Percentiles rank a stretch among this genome's conserved stretches.
Evolutionary conservation across 129 eudicot genomes (phyloP).

Genomic region (Chrysanthemum seticuspe): DNA sequence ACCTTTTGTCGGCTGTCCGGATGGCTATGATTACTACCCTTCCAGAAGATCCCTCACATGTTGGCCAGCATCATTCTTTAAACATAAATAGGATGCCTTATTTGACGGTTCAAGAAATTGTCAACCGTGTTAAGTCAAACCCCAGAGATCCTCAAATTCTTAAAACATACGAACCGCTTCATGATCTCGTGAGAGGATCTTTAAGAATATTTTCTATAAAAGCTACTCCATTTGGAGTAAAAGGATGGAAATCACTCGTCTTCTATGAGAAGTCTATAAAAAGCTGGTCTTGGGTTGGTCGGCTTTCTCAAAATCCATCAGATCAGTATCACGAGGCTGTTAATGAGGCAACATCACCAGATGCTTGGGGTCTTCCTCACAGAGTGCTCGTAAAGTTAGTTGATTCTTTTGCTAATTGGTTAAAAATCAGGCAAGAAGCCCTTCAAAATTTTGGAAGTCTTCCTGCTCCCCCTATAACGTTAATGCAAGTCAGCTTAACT

Average conservation of each 20-base stretch:
- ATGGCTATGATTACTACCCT: conserved; percentile 73
- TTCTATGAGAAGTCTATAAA: conserved; percentile 63
- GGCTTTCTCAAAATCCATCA: conserved; percentile 41
- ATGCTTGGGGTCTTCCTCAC: conserved; percentile 93
- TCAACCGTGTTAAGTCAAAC: conserved; percentile 82
- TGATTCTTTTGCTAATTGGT: conserved; percentile 94
- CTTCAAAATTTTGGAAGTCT: conserved; percentile 85
- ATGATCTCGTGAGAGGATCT: conserved; percentile 86
- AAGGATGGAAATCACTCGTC: conserved; percentile 90
- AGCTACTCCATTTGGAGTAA: conserved; percentile 93
- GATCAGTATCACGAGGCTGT: conserved; percentile 44
- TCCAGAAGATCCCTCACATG: conserved; percentile 60
- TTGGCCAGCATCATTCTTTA: conserved; percentile 12
- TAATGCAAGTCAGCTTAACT: conserved; percentile 68
- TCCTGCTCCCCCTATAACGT: conserved; percentile 72
- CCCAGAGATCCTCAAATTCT: conserved; percentile 96
- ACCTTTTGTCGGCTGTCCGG: conserved; percentile 90
- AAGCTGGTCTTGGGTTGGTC: conserved; percentile 92
- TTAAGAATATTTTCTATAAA: conserved; percentile 72
- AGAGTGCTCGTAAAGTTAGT: conserved; percentile 93
- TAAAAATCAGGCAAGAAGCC: conserved; percentile 89
- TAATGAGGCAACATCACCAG: conserved; percentile 89
- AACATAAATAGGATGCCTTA: conserved; percentile 42
- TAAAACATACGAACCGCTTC: conserved; percentile 95
- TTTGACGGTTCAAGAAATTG: conserved; percentile 68